Percentiles rank a stretch among this genome's conserved stretches.
These are phyloP conservation scores for Scolecobasidium constrictum DNA, from an alignment of 2,329 filamentous ascomycete genomes.

Conservation along the genomic window DNA sequence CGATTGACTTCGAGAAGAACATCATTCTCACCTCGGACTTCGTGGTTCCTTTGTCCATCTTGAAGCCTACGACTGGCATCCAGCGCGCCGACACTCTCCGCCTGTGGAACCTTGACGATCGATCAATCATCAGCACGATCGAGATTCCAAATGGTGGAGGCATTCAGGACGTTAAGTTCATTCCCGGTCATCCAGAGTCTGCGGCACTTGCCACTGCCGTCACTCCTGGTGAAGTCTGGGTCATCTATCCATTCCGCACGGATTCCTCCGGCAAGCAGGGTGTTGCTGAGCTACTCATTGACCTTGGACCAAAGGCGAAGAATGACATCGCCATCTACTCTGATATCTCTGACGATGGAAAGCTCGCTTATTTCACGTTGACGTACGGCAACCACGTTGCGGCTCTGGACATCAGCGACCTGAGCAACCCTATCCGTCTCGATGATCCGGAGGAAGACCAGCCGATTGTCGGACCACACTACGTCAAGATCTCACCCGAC, in stretches of 20 bases:
- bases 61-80: constrained; percentile 48
- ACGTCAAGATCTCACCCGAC: constrained; percentile 52
- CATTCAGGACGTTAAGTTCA: constrained; percentile 57
- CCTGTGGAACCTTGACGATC: constrained; percentile 44
- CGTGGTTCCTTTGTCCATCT: constrained; percentile 48
- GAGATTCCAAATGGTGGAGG: constrained; percentile 48
- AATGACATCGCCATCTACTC: constrained; percentile 50
- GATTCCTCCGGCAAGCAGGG: constrained; percentile 46
- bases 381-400: constrained; percentile 53
- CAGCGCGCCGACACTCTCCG: constrained; percentile 46
- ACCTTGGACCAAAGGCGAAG: constrained; percentile 45
- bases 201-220: constrained; percentile 52
- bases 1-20: constrained; percentile 45
- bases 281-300: constrained; percentile 46
- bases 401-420: constrained; percentile 49
- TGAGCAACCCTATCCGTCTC: constrained; percentile 49
- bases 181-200: constrained; percentile 46
- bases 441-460: constrained; percentile 49
- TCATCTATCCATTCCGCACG: constrained; percentile 52
- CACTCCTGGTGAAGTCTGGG: constrained; percentile 49
- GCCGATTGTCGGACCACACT: constrained; percentile 51
- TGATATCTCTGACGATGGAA: constrained; percentile 48
- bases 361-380: constrained; percentile 47
- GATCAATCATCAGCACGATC: constrained; percentile 49
- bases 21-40: constrained; percentile 53